Evolutionary conservation across 148 eudicot species (phyloP), one percentile per base, ranked within the genome.

Genomic region (Salicornia ramosissima): DNA sequence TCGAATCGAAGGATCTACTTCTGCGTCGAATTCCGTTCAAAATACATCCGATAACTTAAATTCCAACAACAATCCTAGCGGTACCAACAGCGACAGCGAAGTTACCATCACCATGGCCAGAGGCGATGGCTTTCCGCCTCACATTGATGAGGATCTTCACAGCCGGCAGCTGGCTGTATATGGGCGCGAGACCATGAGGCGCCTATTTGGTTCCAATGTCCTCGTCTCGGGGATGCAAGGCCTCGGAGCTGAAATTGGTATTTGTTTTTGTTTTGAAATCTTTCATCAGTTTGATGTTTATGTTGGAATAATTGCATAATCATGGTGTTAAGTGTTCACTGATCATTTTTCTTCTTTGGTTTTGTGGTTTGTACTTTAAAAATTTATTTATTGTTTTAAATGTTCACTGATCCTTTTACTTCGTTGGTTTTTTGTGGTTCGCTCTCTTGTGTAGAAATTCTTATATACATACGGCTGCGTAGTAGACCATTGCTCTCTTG

Each of bases 111-210:
- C 77, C 34, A 82, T 80, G 85, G 79, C 81, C 0, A 63, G 79
- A 29, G 74, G 72, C 61, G 79, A 81, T 69, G 81, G 80, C 10
- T 80, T 75, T 50, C 62, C 76, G 53, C 49, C 69, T 4, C 92
- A 85, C 46, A 91, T 91, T 66, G 97, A 91, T 70, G 97, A 91
- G 83, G 97, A 91, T 83, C 90, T 91, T 40, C 97, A 91, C 70
- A 91, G 97, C 79, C 66, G 97, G 50, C 97, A 91, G 85, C 87
- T 91, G 11, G 92, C 96, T 8, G 92, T 89, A 42, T 91, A 91
- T 51, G 96, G 97, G 0, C 85, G 92, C 10, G 97, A 89, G 80
- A 87, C 97, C 4, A 87, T 89, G 97, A 74, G 87, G 68, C 74
- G 86, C 42, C 83, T 88, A 58, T 91, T 88, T 42, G 90, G 81